phyloP scores from a whole-genome alignment of 306 rosid genomes.

The Leucaena leucocephala region DNA sequence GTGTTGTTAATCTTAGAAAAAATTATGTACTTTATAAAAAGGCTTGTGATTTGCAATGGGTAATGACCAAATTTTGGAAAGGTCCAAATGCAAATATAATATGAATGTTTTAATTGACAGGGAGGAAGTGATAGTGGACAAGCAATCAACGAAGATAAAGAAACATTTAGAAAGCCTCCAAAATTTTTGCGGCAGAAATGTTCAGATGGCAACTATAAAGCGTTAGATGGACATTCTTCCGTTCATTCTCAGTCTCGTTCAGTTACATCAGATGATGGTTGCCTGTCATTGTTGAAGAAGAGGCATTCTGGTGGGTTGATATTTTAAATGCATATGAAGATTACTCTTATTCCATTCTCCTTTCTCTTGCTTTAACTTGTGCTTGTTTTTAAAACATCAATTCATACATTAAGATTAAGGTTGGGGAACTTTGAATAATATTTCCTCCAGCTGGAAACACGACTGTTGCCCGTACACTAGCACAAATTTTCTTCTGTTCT shows the following conservation, averaged over 20 bases:
- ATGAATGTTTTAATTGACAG: constrained; percentile 51
- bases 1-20: not conserved
- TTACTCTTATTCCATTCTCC: constrained; percentile 29
- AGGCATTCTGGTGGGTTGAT: constrained; percentile 73
- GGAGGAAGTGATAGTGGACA: constrained; percentile 90
- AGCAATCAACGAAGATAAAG: constrained; percentile 68
- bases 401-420: constrained; percentile 35
- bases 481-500: constrained; percentile 10
- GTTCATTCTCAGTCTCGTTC: constrained; percentile 67
- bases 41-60: constrained; percentile 15
- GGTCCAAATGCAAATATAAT: constrained; percentile 39
- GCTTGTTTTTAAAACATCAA: constrained; percentile 29
- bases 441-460: constrained; percentile 17
- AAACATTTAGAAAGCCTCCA: constrained; percentile 57
- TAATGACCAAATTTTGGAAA: constrained; percentile 18
- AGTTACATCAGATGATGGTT: constrained; percentile 68
- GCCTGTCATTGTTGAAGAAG: constrained; percentile 82
- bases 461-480: not conserved
- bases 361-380: constrained; percentile 24
- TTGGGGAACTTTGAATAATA: constrained; percentile 4
- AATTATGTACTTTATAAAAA: not conserved
- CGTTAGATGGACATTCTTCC: constrained; percentile 58
- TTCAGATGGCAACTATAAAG: constrained; percentile 51
- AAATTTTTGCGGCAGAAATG: constrained; percentile 63
- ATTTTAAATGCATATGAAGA: constrained; percentile 17